Evolutionary conservation across 176 grass and related monocot genomes (phyloP).

Genomic region (bread wheat (Triticum aestivum)): IWGSC_CS_RefSeq_v2.1 NC_057798.1:126987351-126987850

Average conservation of each 20-base stretch:
- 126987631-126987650: slow-evolving; percentile 45
- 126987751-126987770: slow-evolving; percentile 7
- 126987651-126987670: slow-evolving; percentile 48
- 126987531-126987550: not conserved
- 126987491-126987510: not conserved
- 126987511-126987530: not conserved
- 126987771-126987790: slow-evolving; percentile 39
- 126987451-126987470: slow-evolving; percentile 47
- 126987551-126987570: slow-evolving; percentile 47
- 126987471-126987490: slow-evolving; percentile 54
- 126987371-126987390: not conserved
- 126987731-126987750: slow-evolving; percentile 62
- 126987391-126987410: not conserved
- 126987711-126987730: slow-evolving; percentile 27
- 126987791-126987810: slow-evolving; percentile 54
- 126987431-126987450: slow-evolving; percentile 54
- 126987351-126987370: not conserved
- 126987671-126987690: slow-evolving; percentile 50
- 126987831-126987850: slow-evolving; percentile 2
- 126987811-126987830: not conserved
- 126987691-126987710: slow-evolving; percentile 71
- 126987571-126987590: slow-evolving; percentile 35
- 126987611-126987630: slow-evolving; percentile 72
- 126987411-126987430: slow-evolving; percentile 56
- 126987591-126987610: slow-evolving; percentile 29